These are phyloP conservation scores for Tripterygium wilfordii DNA, from an alignment of 177 flowering plant species.

Conservation along the genomic window DNA sequence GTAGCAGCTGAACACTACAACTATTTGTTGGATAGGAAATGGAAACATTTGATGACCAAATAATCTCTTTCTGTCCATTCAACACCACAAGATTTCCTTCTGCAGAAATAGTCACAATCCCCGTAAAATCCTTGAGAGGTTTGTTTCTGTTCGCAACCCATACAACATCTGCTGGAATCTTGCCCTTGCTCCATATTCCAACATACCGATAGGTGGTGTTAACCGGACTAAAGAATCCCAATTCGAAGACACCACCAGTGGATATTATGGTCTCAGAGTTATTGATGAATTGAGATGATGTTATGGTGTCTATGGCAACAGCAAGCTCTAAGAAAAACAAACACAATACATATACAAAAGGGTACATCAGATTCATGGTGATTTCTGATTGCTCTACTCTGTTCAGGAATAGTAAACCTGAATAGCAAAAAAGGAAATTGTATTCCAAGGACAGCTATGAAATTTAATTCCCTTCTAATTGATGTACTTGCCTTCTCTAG, in stretches of 20 bases:
- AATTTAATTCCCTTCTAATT: no score
- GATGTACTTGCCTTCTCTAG: no score
- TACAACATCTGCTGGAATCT: slow-evolving; percentile 5
- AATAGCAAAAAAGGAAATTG: no score
- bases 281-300: slow-evolving; percentile 3
- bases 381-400: no score
- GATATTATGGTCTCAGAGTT: slow-evolving; percentile 24
- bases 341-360: slow-evolving; percentile 1
- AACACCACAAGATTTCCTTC: slow-evolving; percentile 26
- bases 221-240: slow-evolving; percentile 35
- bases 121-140: slow-evolving; percentile 24
- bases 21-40: slow-evolving; percentile 2
- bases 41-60: slow-evolving; percentile 28
- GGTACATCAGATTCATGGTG: no score
- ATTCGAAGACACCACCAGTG: slow-evolving; percentile 11
- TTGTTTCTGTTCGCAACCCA: slow-evolving; percentile 42
- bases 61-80: slow-evolving; percentile 9
- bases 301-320: no score
- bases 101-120: slow-evolving; percentile 15
- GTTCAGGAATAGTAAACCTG: no score
- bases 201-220: slow-evolving; percentile 26
- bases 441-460: no score
- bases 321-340: slow-evolving; percentile 1
- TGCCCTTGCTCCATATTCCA: slow-evolving; percentile 24
- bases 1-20: slow-evolving; percentile 12